Conservation (phyloP, 306 rosid genomes). For the Citrullus amarus region DNA sequence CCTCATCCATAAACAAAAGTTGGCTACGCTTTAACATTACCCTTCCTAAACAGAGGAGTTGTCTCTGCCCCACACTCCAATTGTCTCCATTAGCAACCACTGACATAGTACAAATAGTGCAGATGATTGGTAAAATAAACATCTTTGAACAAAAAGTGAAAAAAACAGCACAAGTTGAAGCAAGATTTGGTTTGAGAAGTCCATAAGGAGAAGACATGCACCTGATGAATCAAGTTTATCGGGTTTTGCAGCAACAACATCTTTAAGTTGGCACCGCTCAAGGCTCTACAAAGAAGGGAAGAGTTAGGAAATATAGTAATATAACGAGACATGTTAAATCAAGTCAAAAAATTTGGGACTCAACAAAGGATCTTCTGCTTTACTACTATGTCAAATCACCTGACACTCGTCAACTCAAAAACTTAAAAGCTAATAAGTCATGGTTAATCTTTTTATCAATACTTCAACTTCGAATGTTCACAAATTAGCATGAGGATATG, state of each 20-base stretch:
- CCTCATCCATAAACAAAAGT: slow-evolving; percentile 85
- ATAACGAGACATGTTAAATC: background rate
- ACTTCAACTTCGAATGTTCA: background rate
- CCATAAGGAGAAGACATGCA: slow-evolving; percentile 14
- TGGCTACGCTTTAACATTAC: slow-evolving; percentile 87
- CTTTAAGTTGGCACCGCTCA: slow-evolving; percentile 91
- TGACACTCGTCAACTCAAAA: background rate
- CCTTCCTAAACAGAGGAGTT: slow-evolving; percentile 80
- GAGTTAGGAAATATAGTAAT: background rate
- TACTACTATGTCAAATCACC: background rate
- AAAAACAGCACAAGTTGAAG: background rate
- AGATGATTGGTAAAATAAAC: background rate
- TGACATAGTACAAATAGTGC: slow-evolving; percentile 4
- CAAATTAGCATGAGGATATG: background rate
- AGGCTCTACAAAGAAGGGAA: slow-evolving; percentile 38
- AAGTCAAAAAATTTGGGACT: background rate
- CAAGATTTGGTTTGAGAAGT: background rate
- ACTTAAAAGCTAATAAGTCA: background rate
- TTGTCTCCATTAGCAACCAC: slow-evolving; percentile 87
- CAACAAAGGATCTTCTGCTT: background rate
- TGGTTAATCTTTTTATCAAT: background rate
- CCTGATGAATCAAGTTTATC: slow-evolving; percentile 75
- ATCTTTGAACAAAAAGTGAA: background rate
- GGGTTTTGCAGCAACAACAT: slow-evolving; percentile 62
- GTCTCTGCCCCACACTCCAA: slow-evolving; percentile 99